phyloP scores from a whole-genome alignment of 108 stramenopile genomes.

The Fragilariopsis cylindrus region DNA sequence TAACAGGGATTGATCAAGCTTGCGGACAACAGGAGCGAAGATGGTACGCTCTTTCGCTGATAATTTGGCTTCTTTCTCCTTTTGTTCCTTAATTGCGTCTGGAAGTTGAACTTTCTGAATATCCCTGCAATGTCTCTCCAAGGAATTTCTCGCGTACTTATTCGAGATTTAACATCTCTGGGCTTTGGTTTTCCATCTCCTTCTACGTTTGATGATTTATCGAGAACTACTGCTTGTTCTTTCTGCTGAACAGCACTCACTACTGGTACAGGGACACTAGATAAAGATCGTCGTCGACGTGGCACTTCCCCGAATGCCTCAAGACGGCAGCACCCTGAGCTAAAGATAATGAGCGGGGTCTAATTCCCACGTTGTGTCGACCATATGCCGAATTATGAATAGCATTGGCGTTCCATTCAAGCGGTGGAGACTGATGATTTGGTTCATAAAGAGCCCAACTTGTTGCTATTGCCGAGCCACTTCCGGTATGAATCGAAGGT shows the following conservation, averaged over 20 bases:
- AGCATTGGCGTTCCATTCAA: slow-evolving; percentile 51
- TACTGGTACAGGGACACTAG: not conserved
- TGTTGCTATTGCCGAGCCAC: slow-evolving; percentile 63
- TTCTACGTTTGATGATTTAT: slow-evolving; percentile 10
- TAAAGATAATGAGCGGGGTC: slow-evolving; percentile 36
- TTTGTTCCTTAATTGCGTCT: slow-evolving; percentile 38
- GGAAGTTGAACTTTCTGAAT: slow-evolving; percentile 54
- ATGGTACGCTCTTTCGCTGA: slow-evolving; percentile 55
- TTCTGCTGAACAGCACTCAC: not conserved
- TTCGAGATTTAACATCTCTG: not conserved
- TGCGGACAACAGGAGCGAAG: slow-evolving; percentile 70
- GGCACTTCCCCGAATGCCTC: slow-evolving; percentile 18
- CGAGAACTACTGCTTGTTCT: not conserved
- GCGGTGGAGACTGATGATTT: slow-evolving; percentile 58
- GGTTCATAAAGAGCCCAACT: slow-evolving; percentile 57
- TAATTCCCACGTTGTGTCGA: slow-evolving; percentile 28
- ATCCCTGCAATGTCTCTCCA: slow-evolving; percentile 80
- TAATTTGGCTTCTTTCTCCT: slow-evolving; percentile 34
- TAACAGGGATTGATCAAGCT: slow-evolving; percentile 32
- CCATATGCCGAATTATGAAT: slow-evolving; percentile 75
- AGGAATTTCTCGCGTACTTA: slow-evolving; percentile 69
- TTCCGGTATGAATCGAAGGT: slow-evolving; percentile 47
- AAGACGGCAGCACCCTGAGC: slow-evolving; percentile 34
- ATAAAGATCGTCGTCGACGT: slow-evolving; percentile 16
- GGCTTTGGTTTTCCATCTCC: not conserved